Evolutionary conservation across 208 protist genomes (phyloP), one percentile per base, ranked within the genome.

Genomic region (Trypanosoma rangeli): DNA sequence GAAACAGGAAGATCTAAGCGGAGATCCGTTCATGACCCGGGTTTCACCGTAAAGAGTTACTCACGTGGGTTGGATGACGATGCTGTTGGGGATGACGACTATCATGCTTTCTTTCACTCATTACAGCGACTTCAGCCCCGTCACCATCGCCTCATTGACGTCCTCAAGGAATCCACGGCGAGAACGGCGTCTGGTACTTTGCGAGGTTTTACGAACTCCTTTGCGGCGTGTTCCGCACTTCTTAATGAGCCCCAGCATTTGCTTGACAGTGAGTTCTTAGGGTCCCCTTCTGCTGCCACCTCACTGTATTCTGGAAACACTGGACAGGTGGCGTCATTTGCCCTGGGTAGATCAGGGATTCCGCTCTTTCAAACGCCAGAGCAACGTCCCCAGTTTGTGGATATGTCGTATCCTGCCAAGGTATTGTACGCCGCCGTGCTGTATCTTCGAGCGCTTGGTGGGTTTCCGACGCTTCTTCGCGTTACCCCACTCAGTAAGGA

Each of bases 401-500:
- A 82, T 52, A 80, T 94, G 20, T 84, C 82, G 20, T 80, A 92
- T 57, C 62, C 83, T 10, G 89, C 86, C 9, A 86, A 89, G 61
- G 74, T 89, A 37, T 72, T 94, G 20, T 82, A 90, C n/a, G 82
- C 83, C 12, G 74, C 85, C 10, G 54, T 94, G 24, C 72, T 94
- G 46, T 94, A 92, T 68, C 63, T 93, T 42, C 82, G 89, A 31
- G 82, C 89, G 8, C 70, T 94, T n/a, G 89, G 89, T 57, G 89
- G 86, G 13, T 79, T 94, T 56, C 89, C 89, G 13, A 92, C 83
- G 35, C 74, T 94, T 46, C 68, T 92, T 29, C 89, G 85, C 31
- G 86, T 86, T 18, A 80, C 65, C 33, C 89, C 89, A 8, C 70
- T 94, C 13, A 82, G 78, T 12, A 78, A 77, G 24, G 76, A 84